Conservation (phyloP, 2,329 filamentous ascomycete genomes). For the Epichloe typhina region DNA sequence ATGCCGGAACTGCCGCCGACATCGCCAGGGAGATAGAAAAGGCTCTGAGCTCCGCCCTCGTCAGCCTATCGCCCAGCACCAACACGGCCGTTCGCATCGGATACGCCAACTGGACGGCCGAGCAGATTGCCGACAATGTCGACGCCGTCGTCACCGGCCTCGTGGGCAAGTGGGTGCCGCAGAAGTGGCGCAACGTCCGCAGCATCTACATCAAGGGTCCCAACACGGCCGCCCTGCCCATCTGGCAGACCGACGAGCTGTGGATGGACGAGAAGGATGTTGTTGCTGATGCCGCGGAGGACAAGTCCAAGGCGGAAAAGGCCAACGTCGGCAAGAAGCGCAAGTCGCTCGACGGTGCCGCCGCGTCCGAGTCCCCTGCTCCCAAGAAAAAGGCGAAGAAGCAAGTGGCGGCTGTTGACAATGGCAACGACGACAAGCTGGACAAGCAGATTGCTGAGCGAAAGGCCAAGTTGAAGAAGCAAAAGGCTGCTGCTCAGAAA, state of each 20-base stretch:
- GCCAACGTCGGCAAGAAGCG: conserved; percentile 53
- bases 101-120: conserved; percentile 56
- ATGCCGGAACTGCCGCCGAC: conserved; percentile 44
- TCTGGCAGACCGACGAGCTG: conserved; percentile 86
- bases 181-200: conserved; percentile 79
- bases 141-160: conserved; percentile 55
- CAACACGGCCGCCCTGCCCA: conserved; percentile 76
- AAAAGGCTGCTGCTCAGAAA: conserved; percentile 43
- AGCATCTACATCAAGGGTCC: conserved; percentile 83
- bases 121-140: conserved; percentile 72
- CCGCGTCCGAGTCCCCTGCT: conserved; percentile 28
- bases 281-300: conserved; percentile 47
- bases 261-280: conserved; percentile 70
- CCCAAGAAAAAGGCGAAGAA: conserved; percentile 26
- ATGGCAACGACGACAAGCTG: conserved; percentile 38
- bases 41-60: conserved; percentile 62
- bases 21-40: conserved; percentile 73
- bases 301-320: conserved; percentile 36
- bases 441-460: conserved; percentile 47
- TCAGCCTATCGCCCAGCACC: conserved; percentile 65
- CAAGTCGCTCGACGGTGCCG: conserved; percentile 30
- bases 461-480: conserved; percentile 44
- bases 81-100: conserved; percentile 75
- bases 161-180: conserved; percentile 67
- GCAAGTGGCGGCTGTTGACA: conserved; percentile 21